Conservation (phyloP, 2,329 filamentous ascomycete species). For the Aspergillus latus region DNA sequence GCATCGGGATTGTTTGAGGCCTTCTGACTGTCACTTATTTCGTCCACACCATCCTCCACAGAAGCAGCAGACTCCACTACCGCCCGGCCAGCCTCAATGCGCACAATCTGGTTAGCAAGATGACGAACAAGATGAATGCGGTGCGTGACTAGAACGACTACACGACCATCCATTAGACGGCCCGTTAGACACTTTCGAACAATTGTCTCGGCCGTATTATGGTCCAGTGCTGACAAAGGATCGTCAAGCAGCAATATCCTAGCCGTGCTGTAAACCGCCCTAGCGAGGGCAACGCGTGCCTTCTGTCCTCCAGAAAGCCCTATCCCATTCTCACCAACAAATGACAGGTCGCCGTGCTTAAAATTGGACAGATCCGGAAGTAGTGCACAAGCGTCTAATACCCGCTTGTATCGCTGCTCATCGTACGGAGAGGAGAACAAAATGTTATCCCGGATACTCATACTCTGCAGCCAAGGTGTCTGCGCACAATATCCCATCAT, state of each 20-base stretch:
- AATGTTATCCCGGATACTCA: background rate
- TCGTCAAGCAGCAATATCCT: background rate
- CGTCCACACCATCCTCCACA: conserved; percentile 40
- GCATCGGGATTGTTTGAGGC: conserved; percentile 21
- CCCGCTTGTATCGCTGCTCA: background rate
- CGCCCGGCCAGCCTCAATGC: conserved; percentile 63
- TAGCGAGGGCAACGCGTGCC: background rate
- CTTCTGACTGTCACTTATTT: conserved; percentile 25
- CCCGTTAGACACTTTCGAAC: conserved; percentile 59
- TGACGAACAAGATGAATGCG: conserved; percentile 68
- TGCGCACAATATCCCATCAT: background rate
- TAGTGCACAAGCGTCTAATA: background rate
- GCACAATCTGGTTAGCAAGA: conserved; percentile 72
- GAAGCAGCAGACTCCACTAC: conserved; percentile 50
- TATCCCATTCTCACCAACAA: background rate
- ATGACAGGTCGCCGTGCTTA: background rate
- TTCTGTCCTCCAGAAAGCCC: background rate
- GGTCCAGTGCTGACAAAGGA: conserved; percentile 24
- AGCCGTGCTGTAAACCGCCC: background rate
- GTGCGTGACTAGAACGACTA: conserved; percentile 63
- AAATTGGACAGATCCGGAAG: background rate
- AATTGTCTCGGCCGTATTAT: conserved; percentile 64
- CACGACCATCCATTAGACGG: conserved; percentile 54
- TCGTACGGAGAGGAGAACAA: background rate
- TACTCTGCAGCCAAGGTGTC: background rate